Base-by-base conservation (phyloP, 1,284 basidiomycete species). In the Boletus putidus region DNA sequence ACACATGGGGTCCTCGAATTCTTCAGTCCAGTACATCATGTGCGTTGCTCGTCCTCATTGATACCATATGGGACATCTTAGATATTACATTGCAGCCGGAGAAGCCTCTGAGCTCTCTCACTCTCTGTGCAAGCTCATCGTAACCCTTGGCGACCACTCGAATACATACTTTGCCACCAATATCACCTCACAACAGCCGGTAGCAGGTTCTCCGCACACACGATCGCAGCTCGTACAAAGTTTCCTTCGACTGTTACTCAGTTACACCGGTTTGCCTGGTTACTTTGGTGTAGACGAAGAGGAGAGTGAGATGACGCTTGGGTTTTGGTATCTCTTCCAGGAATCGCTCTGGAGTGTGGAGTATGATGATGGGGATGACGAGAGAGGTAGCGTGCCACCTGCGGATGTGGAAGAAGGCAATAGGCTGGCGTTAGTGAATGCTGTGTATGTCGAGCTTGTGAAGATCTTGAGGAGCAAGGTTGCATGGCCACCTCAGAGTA, bases 251-350 rank as follows among this genome's bases (percentile, higher is more conserved):
- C 75, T 90, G 10, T 72, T 94, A 29, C 75, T 96, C n/a, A 80
- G 85, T 11, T 88, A 91, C 63, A 92, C 91, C 0, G 87, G 85
- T 1, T 80, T 92, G 35, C 83, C 86, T 1, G 92, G 91, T 1
- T 85, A 83, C 62, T 91, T 87, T 65, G 88, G 89, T 2, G 81
- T 84, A 0, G 92, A 94, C 54, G 93, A 95, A 69, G 88, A 91
- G 53, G 86, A 91, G 68, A 92, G 89, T 67, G 92, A 94, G 77
- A 84, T 91, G 78, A 91, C 89, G 2, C 80, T 95, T 4, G 85
- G 85, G 1, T 94, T 94, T 65, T 96, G 94, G 88, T 94, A 92
- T 62, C 77, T 92, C 29, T 83, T 95, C 59, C 94, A 96, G 73
- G 94, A 96, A 72, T 85, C 91, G 2, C 75, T 96, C 36, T 93